Conservation (phyloP, 345 rosid genomes). For the Dipteronia dyeriana region DNA sequence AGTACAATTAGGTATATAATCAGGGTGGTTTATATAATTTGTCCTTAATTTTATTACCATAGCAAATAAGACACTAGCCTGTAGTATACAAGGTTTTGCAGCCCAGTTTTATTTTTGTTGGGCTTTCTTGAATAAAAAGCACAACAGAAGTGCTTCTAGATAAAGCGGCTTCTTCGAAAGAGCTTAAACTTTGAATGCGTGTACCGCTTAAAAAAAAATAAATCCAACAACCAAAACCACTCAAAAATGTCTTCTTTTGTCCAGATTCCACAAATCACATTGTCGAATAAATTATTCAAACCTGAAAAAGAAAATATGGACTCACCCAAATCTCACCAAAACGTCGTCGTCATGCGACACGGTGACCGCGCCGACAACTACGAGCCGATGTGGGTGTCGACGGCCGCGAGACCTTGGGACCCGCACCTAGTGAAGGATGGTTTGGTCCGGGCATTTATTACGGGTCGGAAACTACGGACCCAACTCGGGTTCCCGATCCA, state of each 20-base stretch:
- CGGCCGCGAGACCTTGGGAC: slow-evolving; percentile 78
- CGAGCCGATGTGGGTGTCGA: slow-evolving; percentile 56
- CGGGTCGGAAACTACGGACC: slow-evolving; percentile 49
- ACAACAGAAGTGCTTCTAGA: background rate
- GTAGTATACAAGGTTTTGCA: too few species aligned
- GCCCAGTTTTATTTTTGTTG: background rate
- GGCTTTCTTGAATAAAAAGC: background rate
- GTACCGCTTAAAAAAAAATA: background rate
- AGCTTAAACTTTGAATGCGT: background rate
- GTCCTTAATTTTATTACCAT: too few species aligned
- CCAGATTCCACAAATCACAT: background rate
- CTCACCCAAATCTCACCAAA: slow-evolving; percentile 33
- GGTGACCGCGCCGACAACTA: slow-evolving; percentile 79
- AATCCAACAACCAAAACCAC: background rate
- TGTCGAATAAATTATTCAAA: too few species aligned
- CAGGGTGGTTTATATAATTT: too few species aligned
- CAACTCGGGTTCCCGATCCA: slow-evolving; percentile 65
- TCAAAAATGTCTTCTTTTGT: background rate
- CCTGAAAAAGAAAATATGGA: slow-evolving; percentile 2
- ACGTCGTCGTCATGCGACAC: slow-evolving; percentile 87
- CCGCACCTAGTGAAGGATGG: slow-evolving; percentile 67
- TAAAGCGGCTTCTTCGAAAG: background rate
- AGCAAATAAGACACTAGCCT: too few species aligned
- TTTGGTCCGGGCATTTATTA: slow-evolving; percentile 44
- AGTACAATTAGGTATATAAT: too few species aligned